Evolutionary conservation across 257 asterid species (phyloP), one percentile per base, ranked within the genome.

Genomic region (Ocimum tenuiflorum): DNA sequence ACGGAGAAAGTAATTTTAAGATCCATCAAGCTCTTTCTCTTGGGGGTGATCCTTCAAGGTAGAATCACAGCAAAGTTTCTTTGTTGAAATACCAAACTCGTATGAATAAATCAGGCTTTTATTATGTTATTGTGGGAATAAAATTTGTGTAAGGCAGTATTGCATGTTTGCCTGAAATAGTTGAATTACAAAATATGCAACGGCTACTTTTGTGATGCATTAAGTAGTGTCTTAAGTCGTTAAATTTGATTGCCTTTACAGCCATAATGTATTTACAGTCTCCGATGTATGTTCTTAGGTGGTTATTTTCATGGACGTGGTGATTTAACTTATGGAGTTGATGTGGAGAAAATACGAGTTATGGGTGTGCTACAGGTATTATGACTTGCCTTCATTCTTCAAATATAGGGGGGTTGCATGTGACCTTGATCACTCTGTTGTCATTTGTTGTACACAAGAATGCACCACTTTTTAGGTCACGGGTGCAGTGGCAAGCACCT

Each of bases 311-410:
- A 92, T 59, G 96, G 94, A 14, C 96, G 83, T 0, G 73, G 63
- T 52, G 50, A 85, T 63, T 80, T 87, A 75, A 86, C 89, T 38
- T 92, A 86, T 67, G 99, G 99, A 73, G 79, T 89, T 69, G 96
- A 89, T 75, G 49, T 92, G 69, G 83, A 62, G 48, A 88, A 78
- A 69, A 75, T 92, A 58, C 81, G 97, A 68, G 72, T 82, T 75
- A 87, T 89, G 96, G 97, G 99, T 18, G 91, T 92, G 77, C 84
- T 89, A 39, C 97, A 92, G 97, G 99, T 92, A 80, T 60, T 65
- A 51, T 63, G 50, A 47, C 47, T 51, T 52, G 39, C 24, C 57
- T 31, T 29, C 60, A 33, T 19, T 12, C 56, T 60, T 36, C 63
- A 27, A 13, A 31, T 15, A 20, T 63, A 23, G 61, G 61, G 19